Conservation (phyloP, 306 rosid species). For the Acacia confusa region DNA sequence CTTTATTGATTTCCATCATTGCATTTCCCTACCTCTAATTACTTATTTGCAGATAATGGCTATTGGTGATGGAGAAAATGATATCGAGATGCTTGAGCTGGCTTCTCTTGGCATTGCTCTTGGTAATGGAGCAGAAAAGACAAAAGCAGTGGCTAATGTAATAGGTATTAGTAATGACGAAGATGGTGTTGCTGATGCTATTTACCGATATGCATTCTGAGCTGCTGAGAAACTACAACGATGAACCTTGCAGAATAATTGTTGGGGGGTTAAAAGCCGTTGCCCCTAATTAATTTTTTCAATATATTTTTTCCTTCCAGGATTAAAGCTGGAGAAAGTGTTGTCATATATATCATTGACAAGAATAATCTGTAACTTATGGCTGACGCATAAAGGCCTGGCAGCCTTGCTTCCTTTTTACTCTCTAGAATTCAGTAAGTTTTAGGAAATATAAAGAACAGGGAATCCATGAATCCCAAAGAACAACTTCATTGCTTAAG, state of each 20-base stretch:
- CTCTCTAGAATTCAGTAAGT: not conserved
- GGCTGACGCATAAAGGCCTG: slow-evolving; percentile 16
- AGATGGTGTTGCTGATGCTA: slow-evolving; percentile 93
- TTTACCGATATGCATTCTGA: slow-evolving; percentile 84
- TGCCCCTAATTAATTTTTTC: slow-evolving; percentile 23
- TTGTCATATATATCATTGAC: slow-evolving; percentile 9
- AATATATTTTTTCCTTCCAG: not conserved
- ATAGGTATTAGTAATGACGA: slow-evolving; percentile 89
- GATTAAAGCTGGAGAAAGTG: slow-evolving; percentile 22
- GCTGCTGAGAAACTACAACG: slow-evolving; percentile 23
- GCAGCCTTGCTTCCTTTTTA: slow-evolving; percentile 10
- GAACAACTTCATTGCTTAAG: not conserved
- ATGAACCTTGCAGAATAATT: slow-evolving; percentile 22
- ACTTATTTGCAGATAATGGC: slow-evolving; percentile 74
- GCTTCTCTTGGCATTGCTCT: slow-evolving; percentile 89
- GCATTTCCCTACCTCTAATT: not conserved
- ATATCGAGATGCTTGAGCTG: slow-evolving; percentile 85
- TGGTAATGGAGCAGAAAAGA: slow-evolving; percentile 77
- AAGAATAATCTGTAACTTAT: not conserved
- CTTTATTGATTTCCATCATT: not conserved
- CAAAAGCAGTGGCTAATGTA: slow-evolving; percentile 78
- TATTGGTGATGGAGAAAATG: slow-evolving; percentile 96
- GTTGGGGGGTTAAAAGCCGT: slow-evolving; percentile 12
- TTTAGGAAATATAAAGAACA: slow-evolving; percentile 6
- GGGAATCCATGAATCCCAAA: not conserved